Percentiles rank a stretch among this genome's conserved stretches.
phyloP scores from a whole-genome alignment of 805 yeast genomes.

The Metschnikowia drakensbergensis region DNA sequence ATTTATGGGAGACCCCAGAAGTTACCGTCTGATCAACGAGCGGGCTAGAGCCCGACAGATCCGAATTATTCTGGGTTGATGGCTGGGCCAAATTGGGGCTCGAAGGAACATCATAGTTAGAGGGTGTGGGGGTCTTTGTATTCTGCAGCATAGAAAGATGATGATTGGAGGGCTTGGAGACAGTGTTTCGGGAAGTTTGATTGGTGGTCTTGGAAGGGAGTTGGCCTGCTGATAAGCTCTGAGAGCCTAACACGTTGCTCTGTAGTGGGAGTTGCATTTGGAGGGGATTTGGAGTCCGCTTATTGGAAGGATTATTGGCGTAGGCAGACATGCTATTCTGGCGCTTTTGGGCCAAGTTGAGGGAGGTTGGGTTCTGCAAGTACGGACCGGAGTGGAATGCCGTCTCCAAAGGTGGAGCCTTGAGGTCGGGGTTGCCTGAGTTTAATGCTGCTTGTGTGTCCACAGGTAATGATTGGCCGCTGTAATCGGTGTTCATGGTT shows the following conservation, averaged over 20 bases:
- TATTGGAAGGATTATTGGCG: slow-evolving; percentile 30
- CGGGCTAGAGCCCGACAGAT: slow-evolving; percentile 39
- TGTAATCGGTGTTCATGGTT: slow-evolving; percentile 14
- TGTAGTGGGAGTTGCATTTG: slow-evolving; percentile 16
- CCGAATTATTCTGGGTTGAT: slow-evolving; percentile 33
- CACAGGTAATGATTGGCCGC: slow-evolving; percentile 6
- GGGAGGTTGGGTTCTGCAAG: slow-evolving; percentile 5
- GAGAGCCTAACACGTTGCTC: slow-evolving; percentile 15
- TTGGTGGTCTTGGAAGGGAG: slow-evolving; percentile 6
- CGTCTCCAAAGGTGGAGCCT: background rate
- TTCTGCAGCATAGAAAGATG: slow-evolving; percentile 11
- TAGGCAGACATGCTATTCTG: slow-evolving; percentile 38
- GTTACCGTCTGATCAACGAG: slow-evolving; percentile 19
- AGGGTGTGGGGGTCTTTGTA: slow-evolving; percentile 39
- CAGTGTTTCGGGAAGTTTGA: slow-evolving; percentile 14
- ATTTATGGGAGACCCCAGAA: slow-evolving; percentile 2
- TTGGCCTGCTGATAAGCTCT: slow-evolving; percentile 7
- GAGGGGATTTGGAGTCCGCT: slow-evolving; percentile 28
- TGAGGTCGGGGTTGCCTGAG: background rate
- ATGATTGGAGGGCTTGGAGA: slow-evolving; percentile 15
- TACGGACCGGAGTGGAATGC: slow-evolving; percentile 6
- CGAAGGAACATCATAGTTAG: slow-evolving; percentile 40
- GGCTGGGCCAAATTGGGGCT: slow-evolving; percentile 33
- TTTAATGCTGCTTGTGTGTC: slow-evolving; percentile 8
- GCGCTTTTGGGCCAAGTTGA: slow-evolving; percentile 32